Base-by-base conservation (phyloP, 2,329 filamentous ascomycete genomes). In the Tolypocladium pustulatum region DNA sequence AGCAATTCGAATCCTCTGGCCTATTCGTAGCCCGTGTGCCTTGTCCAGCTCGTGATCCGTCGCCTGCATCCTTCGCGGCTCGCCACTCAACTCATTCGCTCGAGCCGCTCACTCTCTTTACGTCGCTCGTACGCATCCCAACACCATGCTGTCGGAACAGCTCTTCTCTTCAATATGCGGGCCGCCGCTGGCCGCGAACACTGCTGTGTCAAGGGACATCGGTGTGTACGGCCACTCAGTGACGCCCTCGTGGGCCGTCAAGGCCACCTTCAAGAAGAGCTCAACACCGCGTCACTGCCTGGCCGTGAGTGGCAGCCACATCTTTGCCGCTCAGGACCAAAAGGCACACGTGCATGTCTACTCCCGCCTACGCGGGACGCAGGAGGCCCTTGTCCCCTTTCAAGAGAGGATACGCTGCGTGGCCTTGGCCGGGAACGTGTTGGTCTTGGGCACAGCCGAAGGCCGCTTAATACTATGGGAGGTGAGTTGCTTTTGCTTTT, bases 311-410 rank as follows among this genome's bases (percentile, higher is more conserved):
- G 79, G 83, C 52, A 87, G 87, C 25, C 94, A 99, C 71, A 81
- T 97, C 54, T 99, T 96, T 71, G 88, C 92, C 4, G 93, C 91
- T 4, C 94, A 99, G 72, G 82, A 88, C 55, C 91, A 92, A 63
- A 97, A 96, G 73, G 90, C 91, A 0, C 89, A 96, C 49, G 82
- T 99, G 1, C 90, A 97, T 74, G 91, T 99, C 58, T 99, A 97
- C 74, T 92, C 84, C 59, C 83, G 91, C 58, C 81, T 86, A 60
- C 89, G 89, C 62, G 89, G 89, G 34, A 94, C 89, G 66, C 91
- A 97, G 69, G 93, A 97, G 74, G 89, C 90, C 8, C 82, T 90
- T 22, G 85, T 97, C 25, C 88, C 92, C 0, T 96, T 99, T 67
- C 86, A 89, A 0, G 93, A 97, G 73, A 84, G 86, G 66, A 90